A percentile compares a stretch with the other conserved stretches of the same genome.
Conservation (phyloP, 2,329 filamentous ascomycete genomes). For the Exophiala calicioides region DNA sequence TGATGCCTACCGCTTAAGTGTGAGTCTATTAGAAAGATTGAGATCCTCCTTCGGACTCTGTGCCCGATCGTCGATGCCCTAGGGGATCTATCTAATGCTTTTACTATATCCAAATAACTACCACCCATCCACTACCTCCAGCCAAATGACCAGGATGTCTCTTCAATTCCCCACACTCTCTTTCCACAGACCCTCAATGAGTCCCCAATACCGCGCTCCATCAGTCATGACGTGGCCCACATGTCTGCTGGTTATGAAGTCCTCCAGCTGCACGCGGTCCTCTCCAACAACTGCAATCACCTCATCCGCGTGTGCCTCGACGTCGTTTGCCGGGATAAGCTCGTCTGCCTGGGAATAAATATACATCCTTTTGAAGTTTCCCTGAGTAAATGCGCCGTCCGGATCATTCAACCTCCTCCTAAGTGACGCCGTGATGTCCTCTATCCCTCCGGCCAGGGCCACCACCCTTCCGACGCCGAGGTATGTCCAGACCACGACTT, state of each 20-base stretch:
- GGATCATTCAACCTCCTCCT: constrained; percentile 37
- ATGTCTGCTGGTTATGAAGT: constrained; percentile 52
- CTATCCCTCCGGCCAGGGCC: constrained; percentile 30
- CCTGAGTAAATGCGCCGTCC: constrained; percentile 43
- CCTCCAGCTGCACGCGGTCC: constrained; percentile 44
- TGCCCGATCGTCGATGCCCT: no score
- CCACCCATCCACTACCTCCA: no score
- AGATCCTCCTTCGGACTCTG: no score
- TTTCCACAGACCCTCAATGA: constrained; percentile 51
- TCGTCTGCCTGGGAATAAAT: constrained; percentile 54
- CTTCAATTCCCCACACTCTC: constrained; percentile 2
- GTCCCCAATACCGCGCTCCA: constrained; percentile 53
- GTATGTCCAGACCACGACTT: constrained; percentile 38
- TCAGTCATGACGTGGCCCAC: constrained; percentile 54
- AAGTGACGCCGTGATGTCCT: constrained; percentile 34
- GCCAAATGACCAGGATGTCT: no score
- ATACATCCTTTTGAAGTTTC: constrained; percentile 52
- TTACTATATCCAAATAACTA: no score
- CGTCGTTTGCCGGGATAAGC: constrained; percentile 50
- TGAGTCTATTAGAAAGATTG: no score
- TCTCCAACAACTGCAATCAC: constrained; percentile 34
- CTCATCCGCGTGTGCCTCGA: constrained; percentile 52
- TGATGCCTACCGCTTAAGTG: no score
- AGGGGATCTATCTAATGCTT: no score
- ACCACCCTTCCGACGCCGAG: constrained; percentile 43